Conservation (phyloP, 345 rosid genomes). For the Ceriops tagal region DNA sequence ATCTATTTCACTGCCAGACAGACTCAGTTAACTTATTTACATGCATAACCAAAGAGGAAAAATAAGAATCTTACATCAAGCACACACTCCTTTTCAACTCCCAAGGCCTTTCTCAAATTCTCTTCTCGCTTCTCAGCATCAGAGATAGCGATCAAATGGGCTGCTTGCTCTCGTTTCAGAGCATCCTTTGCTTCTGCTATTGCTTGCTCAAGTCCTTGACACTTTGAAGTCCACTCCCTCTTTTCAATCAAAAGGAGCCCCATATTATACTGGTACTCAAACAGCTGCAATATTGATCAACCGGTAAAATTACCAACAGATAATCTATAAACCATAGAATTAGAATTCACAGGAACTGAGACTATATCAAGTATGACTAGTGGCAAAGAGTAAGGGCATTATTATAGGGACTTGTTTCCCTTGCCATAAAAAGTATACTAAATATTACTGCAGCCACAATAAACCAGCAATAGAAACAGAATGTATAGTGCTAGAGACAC, state of each 20-base stretch:
- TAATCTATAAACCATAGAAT: not conserved
- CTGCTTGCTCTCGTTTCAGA: conserved; percentile 66
- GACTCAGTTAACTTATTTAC: not conserved
- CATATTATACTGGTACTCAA: conserved; percentile 88
- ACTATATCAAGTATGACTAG: not conserved
- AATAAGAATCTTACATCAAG: conserved; percentile 57
- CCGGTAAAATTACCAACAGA: conserved; percentile 10
- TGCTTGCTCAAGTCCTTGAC: conserved; percentile 58
- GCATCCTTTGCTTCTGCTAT: conserved; percentile 56
- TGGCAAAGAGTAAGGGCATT: not conserved
- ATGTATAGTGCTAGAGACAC: no score
- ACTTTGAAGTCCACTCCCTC: conserved; percentile 72
- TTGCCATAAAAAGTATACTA: no score
- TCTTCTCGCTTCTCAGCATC: conserved; percentile 87
- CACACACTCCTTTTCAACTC: conserved; percentile 91
- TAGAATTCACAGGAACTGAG: not conserved
- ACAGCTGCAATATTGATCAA: conserved; percentile 51
- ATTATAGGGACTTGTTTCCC: no score
- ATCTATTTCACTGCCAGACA: no score
- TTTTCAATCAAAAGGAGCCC: conserved; percentile 92
- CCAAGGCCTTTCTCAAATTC: conserved; percentile 76
- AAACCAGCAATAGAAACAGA: no score
- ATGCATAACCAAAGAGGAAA: not conserved
- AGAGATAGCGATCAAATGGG: conserved; percentile 61
- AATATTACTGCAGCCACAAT: no score